Conservation (phyloP, 257 asterid species). For the Knoxia roxburghii region DNA sequence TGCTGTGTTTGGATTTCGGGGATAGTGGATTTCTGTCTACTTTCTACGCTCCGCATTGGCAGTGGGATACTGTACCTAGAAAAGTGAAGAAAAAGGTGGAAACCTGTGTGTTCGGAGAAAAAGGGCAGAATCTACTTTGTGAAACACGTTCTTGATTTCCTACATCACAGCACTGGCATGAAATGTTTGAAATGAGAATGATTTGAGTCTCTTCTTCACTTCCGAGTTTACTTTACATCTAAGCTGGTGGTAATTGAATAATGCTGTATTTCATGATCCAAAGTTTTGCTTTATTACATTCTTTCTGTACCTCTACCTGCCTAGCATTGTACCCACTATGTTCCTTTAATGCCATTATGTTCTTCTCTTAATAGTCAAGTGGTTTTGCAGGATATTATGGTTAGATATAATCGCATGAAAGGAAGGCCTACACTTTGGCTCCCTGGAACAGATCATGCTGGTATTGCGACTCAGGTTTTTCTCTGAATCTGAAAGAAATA, state of each 20-base stretch:
- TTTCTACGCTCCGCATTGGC: background rate
- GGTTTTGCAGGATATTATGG: slow-evolving; percentile 79
- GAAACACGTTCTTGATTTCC: background rate
- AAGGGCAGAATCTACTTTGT: background rate
- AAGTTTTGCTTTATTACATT: background rate
- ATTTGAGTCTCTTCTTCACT: background rate
- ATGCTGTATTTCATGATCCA: background rate
- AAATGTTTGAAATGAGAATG: background rate
- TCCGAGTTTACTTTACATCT: background rate
- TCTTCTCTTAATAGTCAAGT: background rate
- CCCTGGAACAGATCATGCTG: slow-evolving; percentile 99
- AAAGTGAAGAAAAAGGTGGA: background rate
- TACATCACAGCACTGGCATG: background rate
- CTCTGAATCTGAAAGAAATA: slow-evolving; percentile 24
- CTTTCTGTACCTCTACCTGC: too few relatives aligned
- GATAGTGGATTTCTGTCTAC: background rate
- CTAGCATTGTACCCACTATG: too few relatives aligned
- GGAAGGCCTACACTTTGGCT: slow-evolving; percentile 97
- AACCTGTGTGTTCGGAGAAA: background rate
- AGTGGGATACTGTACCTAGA: background rate
- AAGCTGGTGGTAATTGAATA: background rate
- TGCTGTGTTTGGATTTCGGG: background rate
- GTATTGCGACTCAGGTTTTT: slow-evolving; percentile 94
- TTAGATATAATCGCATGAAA: slow-evolving; percentile 85
- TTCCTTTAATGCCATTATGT: background rate